Evolutionary conservation across 2,329 filamentous ascomycete species (phyloP).

Genomic region (Penicillium sp.): DNA sequence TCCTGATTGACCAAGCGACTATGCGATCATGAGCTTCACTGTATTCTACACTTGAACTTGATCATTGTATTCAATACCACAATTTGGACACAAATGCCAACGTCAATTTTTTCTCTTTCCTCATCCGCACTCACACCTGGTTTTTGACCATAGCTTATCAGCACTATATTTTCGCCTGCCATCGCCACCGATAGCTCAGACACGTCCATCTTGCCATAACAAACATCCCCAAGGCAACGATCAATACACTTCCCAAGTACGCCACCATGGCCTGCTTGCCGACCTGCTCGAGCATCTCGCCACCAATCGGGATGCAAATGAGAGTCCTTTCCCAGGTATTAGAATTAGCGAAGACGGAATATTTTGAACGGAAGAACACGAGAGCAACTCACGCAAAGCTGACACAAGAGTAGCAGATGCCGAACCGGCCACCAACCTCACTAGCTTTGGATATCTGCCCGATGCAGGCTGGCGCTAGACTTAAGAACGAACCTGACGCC

Average conservation of each 20-base stretch:
- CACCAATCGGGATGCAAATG: slow-evolving; percentile 49
- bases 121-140: not conserved
- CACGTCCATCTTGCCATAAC: slow-evolving; percentile 40
- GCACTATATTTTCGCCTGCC: slow-evolving; percentile 34
- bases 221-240: slow-evolving; percentile 36
- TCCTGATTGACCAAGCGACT: not conserved
- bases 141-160: not conserved
- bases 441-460: slow-evolving; percentile 49
- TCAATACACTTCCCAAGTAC: slow-evolving; percentile 45
- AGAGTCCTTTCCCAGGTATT: slow-evolving; percentile 32
- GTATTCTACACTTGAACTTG: not conserved
- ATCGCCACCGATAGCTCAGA: slow-evolving; percentile 39
- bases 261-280: slow-evolving; percentile 47
- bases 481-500: slow-evolving; percentile 49
- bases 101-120: not conserved
- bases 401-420: slow-evolving; percentile 50
- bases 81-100: not conserved
- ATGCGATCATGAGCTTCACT: not conserved
- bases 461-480: slow-evolving; percentile 47
- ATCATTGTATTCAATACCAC: not conserved
- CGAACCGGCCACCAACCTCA: slow-evolving; percentile 49
- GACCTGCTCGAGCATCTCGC: slow-evolving; percentile 49
- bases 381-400: slow-evolving; percentile 41
- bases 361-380: too few species aligned
- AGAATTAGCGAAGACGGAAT: not conserved